A percentile compares a stretch with the other conserved stretches of the same genome.
Evolutionary conservation across 192 early-diverging fungal genomes (phyloP).

Genomic region (Thamnidium elegans): DNA sequence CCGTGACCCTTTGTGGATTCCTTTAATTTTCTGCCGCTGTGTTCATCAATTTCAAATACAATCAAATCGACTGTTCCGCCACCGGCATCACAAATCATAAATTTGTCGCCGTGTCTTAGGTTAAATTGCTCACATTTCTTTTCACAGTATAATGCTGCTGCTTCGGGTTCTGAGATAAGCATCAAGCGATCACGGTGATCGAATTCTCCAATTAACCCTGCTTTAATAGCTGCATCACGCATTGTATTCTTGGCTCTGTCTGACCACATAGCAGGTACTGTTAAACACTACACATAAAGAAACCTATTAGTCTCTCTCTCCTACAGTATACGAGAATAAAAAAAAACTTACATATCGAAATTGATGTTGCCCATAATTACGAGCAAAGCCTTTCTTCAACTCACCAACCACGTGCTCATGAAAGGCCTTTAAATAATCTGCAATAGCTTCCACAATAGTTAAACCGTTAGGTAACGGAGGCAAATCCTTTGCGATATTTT

Average conservation of each 20-base stretch:
- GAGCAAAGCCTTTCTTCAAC: conserved; percentile 43
- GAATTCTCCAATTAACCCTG: conserved; percentile 41
- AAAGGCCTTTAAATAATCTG: conserved; percentile 44
- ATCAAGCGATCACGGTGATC: conserved; percentile 47
- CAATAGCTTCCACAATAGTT: conserved; percentile 47
- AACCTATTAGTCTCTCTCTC: neutral
- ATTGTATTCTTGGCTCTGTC: conserved; percentile 53
- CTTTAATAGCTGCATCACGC: conserved; percentile 50
- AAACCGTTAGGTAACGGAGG: conserved; percentile 40
- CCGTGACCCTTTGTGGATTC: conserved; percentile 44
- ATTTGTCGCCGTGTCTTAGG: conserved; percentile 44
- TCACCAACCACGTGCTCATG: conserved; percentile 45
- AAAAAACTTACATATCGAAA: conserved; percentile 37
- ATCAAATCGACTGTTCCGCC: conserved; percentile 56
- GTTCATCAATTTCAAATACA: conserved; percentile 49
- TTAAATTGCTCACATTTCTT: conserved; percentile 51
- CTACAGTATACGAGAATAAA: neutral
- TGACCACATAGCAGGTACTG: conserved; percentile 55
- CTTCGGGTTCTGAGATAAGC: conserved; percentile 51
- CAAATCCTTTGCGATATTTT: conserved; percentile 42
- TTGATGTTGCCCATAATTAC: conserved; percentile 38
- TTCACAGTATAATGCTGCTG: conserved; percentile 54
- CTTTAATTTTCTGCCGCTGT: conserved; percentile 36
- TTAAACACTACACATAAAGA: conserved; percentile 22
- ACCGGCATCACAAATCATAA: conserved; percentile 58